Evolutionary conservation across 768 basidiomycete genomes (phyloP).

Genomic region (Boletus patriciae): DNA sequence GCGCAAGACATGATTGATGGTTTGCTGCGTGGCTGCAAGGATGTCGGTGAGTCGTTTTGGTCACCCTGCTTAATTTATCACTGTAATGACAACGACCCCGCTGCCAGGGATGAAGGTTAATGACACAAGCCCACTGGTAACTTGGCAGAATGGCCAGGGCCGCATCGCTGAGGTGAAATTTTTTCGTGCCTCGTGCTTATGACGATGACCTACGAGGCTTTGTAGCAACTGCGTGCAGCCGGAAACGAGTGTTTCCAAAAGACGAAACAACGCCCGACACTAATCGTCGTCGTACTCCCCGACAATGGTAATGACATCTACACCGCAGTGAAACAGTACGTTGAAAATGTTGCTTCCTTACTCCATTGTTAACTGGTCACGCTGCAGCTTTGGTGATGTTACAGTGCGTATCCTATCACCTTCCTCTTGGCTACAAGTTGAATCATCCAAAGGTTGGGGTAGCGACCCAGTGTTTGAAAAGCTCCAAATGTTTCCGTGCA

Average conservation of each 20-base stretch:
- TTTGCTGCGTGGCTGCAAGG: constrained; percentile 46
- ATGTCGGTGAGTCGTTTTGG: constrained; percentile 54
- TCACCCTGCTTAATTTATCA: background rate
- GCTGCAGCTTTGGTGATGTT: constrained; percentile 68
- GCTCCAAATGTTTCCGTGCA: constrained; percentile 60
- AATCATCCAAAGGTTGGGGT: constrained; percentile 55
- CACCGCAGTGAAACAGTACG: constrained; percentile 75
- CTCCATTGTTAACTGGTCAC: constrained; percentile 1
- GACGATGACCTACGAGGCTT: background rate
- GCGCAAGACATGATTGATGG: constrained; percentile 57
- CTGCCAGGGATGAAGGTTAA: constrained; percentile 57
- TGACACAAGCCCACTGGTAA: constrained; percentile 44
- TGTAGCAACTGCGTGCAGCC: constrained; percentile 48
- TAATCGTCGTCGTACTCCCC: constrained; percentile 70
- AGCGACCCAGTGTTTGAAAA: constrained; percentile 77
- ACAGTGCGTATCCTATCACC: constrained; percentile 35
- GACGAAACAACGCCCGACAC: constrained; percentile 45
- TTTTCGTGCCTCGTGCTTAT: background rate
- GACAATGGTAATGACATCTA: constrained; percentile 78
- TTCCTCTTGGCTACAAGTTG: background rate
- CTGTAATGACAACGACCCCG: background rate
- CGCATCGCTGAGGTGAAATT: constrained; percentile 45
- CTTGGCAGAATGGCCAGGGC: constrained; percentile 60
- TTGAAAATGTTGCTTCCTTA: constrained; percentile 11
- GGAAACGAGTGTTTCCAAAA: constrained; percentile 48